Percentiles rank a stretch among this genome's conserved stretches.
Conservation (phyloP, 768 basidiomycete species). For the Lentinula raphanica region DNA sequence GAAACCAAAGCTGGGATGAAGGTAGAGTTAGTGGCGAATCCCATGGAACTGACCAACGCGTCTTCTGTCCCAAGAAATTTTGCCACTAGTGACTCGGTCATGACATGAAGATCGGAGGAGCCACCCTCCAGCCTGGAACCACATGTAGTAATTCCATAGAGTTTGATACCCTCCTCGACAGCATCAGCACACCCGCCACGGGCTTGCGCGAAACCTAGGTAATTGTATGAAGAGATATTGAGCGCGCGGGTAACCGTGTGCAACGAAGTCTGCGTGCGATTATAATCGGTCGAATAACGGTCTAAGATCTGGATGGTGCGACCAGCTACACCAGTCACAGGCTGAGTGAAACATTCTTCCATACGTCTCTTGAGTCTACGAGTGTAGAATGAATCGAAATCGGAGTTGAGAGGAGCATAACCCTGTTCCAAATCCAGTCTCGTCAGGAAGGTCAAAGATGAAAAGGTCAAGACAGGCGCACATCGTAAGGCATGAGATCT, state of each 20-base stretch:
- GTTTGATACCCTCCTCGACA: conserved; percentile 75
- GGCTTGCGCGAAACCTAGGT: conserved; percentile 95
- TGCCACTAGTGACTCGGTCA: conserved; percentile 82
- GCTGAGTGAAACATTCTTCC: conserved; percentile 92
- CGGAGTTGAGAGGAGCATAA: conserved; percentile 93
- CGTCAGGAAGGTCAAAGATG: conserved; percentile 3
- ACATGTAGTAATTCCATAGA: conserved; percentile 75
- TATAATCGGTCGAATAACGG: conserved; percentile 77
- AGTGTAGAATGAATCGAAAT: conserved; percentile 99
- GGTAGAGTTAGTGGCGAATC: conserved; percentile 92
- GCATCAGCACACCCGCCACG: conserved; percentile 92
- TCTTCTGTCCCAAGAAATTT: conserved; percentile 89
- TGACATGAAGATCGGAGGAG: conserved; percentile 76
- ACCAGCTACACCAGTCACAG: conserved; percentile 91
- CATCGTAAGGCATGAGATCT: conserved; percentile 80
- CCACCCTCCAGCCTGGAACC: conserved; percentile 82
- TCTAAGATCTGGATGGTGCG: conserved; percentile 86
- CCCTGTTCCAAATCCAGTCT: conserved; percentile 55
- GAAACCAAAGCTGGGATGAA: conserved; percentile 85
- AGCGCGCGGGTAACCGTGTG: conserved; percentile 83
- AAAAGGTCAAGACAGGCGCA: conserved; percentile 25
- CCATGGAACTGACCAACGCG: conserved; percentile 88
- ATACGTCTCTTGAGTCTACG: conserved; percentile 90
- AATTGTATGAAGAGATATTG: conserved; percentile 98
- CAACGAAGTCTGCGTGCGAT: conserved; percentile 69